These are phyloP conservation scores for Macrophomina pseudophaseolina DNA, from an alignment of 2,329 filamentous ascomycete genomes.

Conservation along the genomic window DNA sequence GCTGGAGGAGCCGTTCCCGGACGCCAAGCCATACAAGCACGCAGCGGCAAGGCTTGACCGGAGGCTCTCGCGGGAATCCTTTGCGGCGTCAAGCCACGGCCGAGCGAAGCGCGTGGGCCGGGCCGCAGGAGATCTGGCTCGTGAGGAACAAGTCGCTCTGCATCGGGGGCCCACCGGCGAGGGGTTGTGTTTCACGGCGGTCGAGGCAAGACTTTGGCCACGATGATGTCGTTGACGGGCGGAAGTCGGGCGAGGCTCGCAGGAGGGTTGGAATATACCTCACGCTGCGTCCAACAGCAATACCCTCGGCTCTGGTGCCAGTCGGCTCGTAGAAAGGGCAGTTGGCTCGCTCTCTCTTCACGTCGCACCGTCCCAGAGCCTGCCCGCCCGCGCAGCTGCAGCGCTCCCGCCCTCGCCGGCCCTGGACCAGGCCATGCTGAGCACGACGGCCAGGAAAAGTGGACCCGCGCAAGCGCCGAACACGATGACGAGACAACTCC, in stretches of 20 bases:
- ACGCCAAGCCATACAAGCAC: slow-evolving; percentile 6
- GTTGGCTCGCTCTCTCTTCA: neutral
- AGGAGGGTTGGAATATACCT: neutral
- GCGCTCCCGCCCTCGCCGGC: neutral
- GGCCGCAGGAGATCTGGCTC: slow-evolving; percentile 13
- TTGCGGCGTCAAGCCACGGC: neutral
- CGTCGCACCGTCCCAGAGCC: neutral
- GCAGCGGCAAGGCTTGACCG: neutral
- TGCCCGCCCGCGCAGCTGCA: neutral
- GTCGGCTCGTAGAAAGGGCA: slow-evolving; percentile 17
- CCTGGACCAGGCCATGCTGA: neutral
- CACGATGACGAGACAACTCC: neutral
- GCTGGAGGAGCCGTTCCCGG: neutral
- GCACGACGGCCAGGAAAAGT: slow-evolving; percentile 13
- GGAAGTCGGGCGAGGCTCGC: slow-evolving; percentile 6
- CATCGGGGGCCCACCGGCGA: neutral
- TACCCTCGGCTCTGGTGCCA: neutral
- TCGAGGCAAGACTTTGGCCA: slow-evolving; percentile 6
- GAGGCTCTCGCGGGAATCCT: neutral
- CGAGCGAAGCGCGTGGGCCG: slow-evolving; percentile 13
- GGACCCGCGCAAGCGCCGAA: neutral
- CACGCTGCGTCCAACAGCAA: neutral
- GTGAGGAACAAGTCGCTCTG: neutral
- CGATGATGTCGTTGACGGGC: slow-evolving; percentile 7
- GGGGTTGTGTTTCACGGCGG: neutral